A percentile compares a stretch with the other conserved stretches of the same genome.
phyloP scores from a whole-genome alignment of 108 stramenopile genomes.

The Nitzschia sp. region DNA sequence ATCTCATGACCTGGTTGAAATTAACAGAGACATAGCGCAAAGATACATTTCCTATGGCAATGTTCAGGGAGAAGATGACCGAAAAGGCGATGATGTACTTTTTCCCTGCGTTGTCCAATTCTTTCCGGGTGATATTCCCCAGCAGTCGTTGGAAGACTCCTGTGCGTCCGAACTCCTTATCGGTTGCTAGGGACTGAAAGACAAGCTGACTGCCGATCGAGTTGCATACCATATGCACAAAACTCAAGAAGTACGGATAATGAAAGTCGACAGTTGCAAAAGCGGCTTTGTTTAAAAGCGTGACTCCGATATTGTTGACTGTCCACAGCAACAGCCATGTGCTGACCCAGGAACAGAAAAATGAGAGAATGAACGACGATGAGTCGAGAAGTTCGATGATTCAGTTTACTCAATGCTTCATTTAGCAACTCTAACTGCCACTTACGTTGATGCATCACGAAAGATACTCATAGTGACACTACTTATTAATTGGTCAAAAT shows the following conservation, averaged over 20 bases:
- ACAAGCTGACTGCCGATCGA: slow-evolving; percentile 47
- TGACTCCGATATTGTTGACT: slow-evolving; percentile 83
- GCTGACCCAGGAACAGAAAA: slow-evolving; percentile 13
- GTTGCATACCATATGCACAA: slow-evolving; percentile 88
- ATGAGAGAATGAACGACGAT: not conserved
- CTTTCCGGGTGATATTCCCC: slow-evolving; percentile 50
- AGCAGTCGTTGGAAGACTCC: slow-evolving; percentile 43
- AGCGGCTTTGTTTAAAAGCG: slow-evolving; percentile 85
- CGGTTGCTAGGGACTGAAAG: slow-evolving; percentile 35
- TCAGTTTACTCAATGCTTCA: no score
- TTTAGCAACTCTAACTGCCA: not conserved
- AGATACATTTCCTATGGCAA: slow-evolving; percentile 85
- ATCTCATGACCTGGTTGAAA: slow-evolving; percentile 87
- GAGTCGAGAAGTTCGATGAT: no score
- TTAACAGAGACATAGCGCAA: slow-evolving; percentile 78
- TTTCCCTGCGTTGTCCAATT: slow-evolving; percentile 51
- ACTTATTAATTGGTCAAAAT: no score
- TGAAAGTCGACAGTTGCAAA: slow-evolving; percentile 80
- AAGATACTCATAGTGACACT: slow-evolving; percentile 5
- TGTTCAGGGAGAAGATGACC: slow-evolving; percentile 82
- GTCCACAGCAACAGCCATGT: slow-evolving; percentile 70
- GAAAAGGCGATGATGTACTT: slow-evolving; percentile 62
- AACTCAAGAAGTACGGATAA: slow-evolving; percentile 85
- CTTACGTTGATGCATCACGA: slow-evolving; percentile 29
- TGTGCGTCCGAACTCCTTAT: slow-evolving; percentile 18